Evolutionary conservation across 805 yeast species (phyloP).

Genomic region (Candida argentea): DNA sequence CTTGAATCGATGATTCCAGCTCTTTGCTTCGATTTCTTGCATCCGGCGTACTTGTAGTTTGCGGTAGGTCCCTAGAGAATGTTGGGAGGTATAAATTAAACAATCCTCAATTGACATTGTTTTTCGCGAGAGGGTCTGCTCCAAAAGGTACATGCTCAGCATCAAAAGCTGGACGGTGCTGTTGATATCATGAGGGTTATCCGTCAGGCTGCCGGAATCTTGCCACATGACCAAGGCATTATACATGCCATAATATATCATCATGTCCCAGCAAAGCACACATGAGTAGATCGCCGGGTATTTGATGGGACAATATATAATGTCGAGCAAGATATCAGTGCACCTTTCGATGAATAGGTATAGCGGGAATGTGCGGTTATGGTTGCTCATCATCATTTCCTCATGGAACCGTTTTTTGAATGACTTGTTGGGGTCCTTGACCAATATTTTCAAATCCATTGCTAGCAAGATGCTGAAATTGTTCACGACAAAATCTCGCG

Average conservation of each 20-base stretch:
- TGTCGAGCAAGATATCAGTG: slow-evolving; percentile 26
- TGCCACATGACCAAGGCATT: slow-evolving; percentile 57
- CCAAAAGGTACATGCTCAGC: slow-evolving; percentile 19
- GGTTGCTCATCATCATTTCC: slow-evolving; percentile 52
- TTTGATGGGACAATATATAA: slow-evolving; percentile 16
- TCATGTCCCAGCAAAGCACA: slow-evolving; percentile 40
- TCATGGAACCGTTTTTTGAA: slow-evolving; percentile 56
- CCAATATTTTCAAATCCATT: slow-evolving; percentile 43
- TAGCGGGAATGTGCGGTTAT: slow-evolving; percentile 41
- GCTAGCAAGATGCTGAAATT: slow-evolving; percentile 41
- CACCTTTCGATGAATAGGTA: slow-evolving; percentile 25
- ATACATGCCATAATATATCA: slow-evolving; percentile 48
- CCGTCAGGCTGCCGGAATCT: slow-evolving; percentile 41
- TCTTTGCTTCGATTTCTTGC: slow-evolving; percentile 21
- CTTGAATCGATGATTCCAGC: slow-evolving; percentile 37
- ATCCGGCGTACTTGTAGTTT: slow-evolving; percentile 39
- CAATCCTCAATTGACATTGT: slow-evolving; percentile 33
- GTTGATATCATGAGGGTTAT: slow-evolving; percentile 38
- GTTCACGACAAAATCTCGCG: slow-evolving; percentile 30
- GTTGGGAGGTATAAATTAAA: slow-evolving; percentile 27
- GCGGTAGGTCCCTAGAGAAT: slow-evolving; percentile 42
- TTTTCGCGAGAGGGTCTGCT: slow-evolving; percentile 11
- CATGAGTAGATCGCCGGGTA: slow-evolving; percentile 31
- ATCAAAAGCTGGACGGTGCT: slow-evolving; percentile 37
- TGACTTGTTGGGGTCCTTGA: slow-evolving; percentile 46